Percentiles rank a stretch among this genome's conserved stretches.
phyloP scores from a whole-genome alignment of 1,284 basidiomycete genomes.

The Cystobasidium slooffiae region DNA sequence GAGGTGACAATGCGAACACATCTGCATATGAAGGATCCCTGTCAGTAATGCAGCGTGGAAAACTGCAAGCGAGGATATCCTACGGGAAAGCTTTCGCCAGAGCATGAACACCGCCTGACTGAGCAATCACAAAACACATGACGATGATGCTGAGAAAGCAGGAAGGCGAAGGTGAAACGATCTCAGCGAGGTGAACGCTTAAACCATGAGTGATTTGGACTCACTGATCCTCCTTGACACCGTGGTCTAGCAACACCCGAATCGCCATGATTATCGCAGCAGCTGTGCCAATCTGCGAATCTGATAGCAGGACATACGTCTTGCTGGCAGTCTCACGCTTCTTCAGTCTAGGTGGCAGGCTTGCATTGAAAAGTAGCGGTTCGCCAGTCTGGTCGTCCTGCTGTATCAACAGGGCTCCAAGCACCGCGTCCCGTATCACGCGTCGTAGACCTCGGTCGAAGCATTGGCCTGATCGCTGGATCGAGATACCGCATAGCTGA shows the following conservation, averaged over 20 bases:
- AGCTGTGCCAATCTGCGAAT: conserved; percentile 94
- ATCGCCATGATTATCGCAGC: conserved; percentile 96
- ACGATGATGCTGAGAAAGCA: conserved; percentile 53
- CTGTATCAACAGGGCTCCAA: conserved; percentile 87
- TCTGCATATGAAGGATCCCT: conserved; percentile 11
- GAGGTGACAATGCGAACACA: conserved; percentile 78
- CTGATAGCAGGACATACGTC: conserved; percentile 85
- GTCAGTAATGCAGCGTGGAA: neutral
- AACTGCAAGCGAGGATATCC: conserved; percentile 42
- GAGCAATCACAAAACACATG: conserved; percentile 81
- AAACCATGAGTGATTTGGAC: neutral
- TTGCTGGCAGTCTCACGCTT: conserved; percentile 67
- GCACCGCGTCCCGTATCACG: conserved; percentile 81
- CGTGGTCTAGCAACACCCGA: conserved; percentile 91
- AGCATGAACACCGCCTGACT: conserved; percentile 75
- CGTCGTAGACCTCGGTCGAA: conserved; percentile 87
- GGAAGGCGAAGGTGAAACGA: conserved; percentile 8
- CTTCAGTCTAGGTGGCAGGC: conserved; percentile 75
- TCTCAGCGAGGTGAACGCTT: neutral
- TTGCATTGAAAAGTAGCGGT: conserved; percentile 80
- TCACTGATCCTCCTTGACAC: conserved; percentile 73
- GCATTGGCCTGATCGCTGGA: conserved; percentile 84
- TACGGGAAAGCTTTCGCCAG: conserved; percentile 78
- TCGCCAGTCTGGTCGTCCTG: conserved; percentile 83
- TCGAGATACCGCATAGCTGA: conserved; percentile 80